phyloP scores from a whole-genome alignment of 768 basidiomycete genomes.

The Kwoniella pini region DNA sequence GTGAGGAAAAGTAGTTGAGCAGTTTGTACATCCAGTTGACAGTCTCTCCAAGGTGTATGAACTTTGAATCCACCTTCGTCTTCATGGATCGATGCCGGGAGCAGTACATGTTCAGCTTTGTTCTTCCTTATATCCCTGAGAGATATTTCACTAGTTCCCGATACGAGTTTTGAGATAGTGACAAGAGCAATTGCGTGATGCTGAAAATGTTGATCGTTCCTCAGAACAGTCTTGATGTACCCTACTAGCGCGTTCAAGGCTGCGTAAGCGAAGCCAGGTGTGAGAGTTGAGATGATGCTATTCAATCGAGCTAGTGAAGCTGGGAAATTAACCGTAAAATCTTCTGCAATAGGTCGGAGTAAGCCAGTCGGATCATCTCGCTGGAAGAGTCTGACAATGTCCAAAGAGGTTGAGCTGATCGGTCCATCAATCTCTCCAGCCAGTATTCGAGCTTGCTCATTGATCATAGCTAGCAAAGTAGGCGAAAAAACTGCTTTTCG shows the following conservation, averaged over 20 bases:
- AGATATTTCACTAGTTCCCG: slow-evolving; percentile 30
- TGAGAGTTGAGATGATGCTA: slow-evolving; percentile 7
- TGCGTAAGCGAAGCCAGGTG: slow-evolving; percentile 39
- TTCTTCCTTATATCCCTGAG: slow-evolving; percentile 43
- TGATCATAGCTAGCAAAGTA: slow-evolving; percentile 19
- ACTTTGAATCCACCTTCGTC: slow-evolving; percentile 46
- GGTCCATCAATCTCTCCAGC: slow-evolving; percentile 13
- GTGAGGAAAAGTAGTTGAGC: slow-evolving; percentile 38
- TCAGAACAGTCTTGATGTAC: slow-evolving; percentile 29
- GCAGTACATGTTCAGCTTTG: slow-evolving; percentile 40
- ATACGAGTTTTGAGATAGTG: slow-evolving; percentile 26
- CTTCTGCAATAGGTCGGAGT: slow-evolving; percentile 30
- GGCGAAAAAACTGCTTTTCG: slow-evolving; percentile 36
- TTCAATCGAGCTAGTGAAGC: slow-evolving; percentile 28
- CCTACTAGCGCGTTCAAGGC: slow-evolving; percentile 39
- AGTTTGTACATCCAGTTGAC: slow-evolving; percentile 31
- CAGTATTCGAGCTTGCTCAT: slow-evolving; percentile 29
- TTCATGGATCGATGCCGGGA: slow-evolving; percentile 47
- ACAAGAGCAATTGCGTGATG: slow-evolving; percentile 25
- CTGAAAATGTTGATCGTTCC: slow-evolving; percentile 13
- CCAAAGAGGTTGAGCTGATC: slow-evolving; percentile 18
- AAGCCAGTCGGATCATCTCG: slow-evolving; percentile 34
- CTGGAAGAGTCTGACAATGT: slow-evolving; percentile 30
- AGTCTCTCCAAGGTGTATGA: slow-evolving; percentile 41
- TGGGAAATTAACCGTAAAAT: slow-evolving; percentile 20